Evolutionary conservation across 2,329 filamentous ascomycete genomes (phyloP).

Genomic region (Acarospora socialis): DNA sequence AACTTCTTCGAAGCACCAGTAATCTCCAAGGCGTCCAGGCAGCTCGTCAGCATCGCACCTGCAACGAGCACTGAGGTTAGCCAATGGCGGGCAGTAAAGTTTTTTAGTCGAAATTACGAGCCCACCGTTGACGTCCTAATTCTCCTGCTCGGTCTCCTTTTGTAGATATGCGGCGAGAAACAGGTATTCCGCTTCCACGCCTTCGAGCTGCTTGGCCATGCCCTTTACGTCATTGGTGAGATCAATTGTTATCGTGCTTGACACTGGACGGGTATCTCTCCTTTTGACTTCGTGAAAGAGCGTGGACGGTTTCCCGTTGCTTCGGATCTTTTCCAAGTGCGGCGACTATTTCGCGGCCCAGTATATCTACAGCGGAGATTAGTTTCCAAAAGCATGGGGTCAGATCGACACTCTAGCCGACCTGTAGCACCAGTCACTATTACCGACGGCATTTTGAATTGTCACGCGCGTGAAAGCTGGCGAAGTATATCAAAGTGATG

Average conservation of each 20-base stretch:
- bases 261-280: slow-evolving; percentile 23
- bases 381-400: slow-evolving; percentile 1
- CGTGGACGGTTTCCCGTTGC: slow-evolving; percentile 26
- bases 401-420: slow-evolving; percentile 12
- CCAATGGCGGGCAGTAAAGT: background rate
- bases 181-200: slow-evolving; percentile 26
- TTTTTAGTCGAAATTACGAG: background rate
- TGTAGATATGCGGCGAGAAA: slow-evolving; percentile 32
- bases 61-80: background rate
- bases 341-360: slow-evolving; percentile 26
- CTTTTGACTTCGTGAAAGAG: slow-evolving; percentile 28
- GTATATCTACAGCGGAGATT: slow-evolving; percentile 21
- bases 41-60: slow-evolving; percentile 34
- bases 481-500: no score
- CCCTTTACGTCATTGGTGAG: slow-evolving; percentile 21
- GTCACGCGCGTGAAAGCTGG: no score
- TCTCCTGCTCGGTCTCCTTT: slow-evolving; percentile 23
- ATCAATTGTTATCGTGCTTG: slow-evolving; percentile 26
- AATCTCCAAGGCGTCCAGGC: slow-evolving; percentile 31
- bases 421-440: slow-evolving; percentile 21
- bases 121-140: slow-evolving; percentile 23
- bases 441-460: slow-evolving; percentile 17
- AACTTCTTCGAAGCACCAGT: slow-evolving; percentile 28
- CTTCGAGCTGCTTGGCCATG: slow-evolving; percentile 25
- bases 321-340: slow-evolving; percentile 23